Conservation (phyloP, 139 green algal genomes). For the Closterium sp. region DNA sequence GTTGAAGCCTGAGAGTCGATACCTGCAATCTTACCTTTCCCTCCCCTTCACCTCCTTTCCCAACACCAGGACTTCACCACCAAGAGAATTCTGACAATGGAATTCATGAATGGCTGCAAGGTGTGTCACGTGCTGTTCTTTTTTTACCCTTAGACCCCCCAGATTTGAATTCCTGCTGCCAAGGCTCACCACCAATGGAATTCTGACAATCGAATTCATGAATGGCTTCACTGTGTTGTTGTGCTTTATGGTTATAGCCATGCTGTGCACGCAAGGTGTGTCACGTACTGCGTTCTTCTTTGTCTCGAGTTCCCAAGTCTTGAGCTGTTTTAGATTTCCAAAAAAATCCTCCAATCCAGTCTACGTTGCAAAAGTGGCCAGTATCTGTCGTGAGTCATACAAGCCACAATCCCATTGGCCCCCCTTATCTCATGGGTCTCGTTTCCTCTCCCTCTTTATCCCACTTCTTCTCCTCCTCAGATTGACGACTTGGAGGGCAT, state of each 20-base stretch:
- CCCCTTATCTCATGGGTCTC: neutral
- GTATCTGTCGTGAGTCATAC: too few relatives aligned
- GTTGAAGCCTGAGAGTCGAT: too few relatives aligned
- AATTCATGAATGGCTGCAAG: conserved; percentile 55
- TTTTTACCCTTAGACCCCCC: neutral
- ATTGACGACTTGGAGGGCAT: conserved; percentile 43
- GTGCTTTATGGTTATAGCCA: too few relatives aligned
- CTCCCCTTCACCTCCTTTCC: neutral
- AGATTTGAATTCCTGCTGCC: too few relatives aligned
- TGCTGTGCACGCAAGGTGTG: too few relatives aligned
- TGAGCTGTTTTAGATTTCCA: too few relatives aligned
- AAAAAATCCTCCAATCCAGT: too few relatives aligned
- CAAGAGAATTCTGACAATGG: conserved; percentile 50
- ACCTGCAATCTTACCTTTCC: neutral
- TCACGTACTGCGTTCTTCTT: neutral
- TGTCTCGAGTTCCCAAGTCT: too few relatives aligned
- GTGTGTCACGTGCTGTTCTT: neutral
- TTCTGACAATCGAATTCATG: conserved; percentile 57
- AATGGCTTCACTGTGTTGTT: conserved; percentile 48
- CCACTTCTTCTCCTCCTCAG: conserved; percentile 2
- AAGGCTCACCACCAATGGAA: conserved; percentile 33
- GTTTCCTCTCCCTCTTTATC: neutral
- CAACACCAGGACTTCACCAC: conserved; percentile 41
- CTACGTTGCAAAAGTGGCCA: too few relatives aligned
- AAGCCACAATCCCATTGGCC: neutral